A percentile compares a stretch with the other conserved stretches of the same genome.
Evolutionary conservation across 75 land plant genomes (phyloP).

Genomic region (Isoetes taiwanensis): DNA sequence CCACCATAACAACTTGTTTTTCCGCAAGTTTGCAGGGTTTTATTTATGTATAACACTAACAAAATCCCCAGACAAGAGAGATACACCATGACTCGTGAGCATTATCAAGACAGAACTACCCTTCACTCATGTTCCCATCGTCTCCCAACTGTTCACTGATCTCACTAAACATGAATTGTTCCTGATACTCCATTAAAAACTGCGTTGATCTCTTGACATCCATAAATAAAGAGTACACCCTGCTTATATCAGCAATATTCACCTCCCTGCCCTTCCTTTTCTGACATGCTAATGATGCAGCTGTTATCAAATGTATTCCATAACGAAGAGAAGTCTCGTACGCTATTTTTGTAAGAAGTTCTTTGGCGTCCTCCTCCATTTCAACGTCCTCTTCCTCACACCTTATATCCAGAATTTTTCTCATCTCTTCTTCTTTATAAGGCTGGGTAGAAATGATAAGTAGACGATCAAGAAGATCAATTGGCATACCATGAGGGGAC

Average conservation of each 20-base stretch:
- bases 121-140: not conserved
- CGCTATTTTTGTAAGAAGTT: constrained; percentile 65
- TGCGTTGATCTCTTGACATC: constrained; percentile 94
- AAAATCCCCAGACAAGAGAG: no score
- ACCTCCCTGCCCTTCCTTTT: constrained; percentile 78
- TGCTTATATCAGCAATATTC: constrained; percentile 65
- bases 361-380: constrained; percentile 79
- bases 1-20: no score
- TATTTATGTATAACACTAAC: no score
- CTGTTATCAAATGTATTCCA: constrained; percentile 73
- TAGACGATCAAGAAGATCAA: constrained; percentile 79
- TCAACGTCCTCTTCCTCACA: constrained; percentile 90
- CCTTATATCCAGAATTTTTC: constrained; percentile 61
- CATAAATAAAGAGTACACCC: constrained; percentile 66
- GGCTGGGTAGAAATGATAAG: constrained; percentile 77
- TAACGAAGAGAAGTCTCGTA: constrained; percentile 70
- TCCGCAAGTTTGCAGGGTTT: no score
- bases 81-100: no score
- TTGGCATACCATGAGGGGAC: constrained; percentile 89
- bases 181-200: constrained; percentile 89
- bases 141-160: no score
- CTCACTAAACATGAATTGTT: constrained; percentile 79
- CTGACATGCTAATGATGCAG: constrained; percentile 71
- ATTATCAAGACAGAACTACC: no score
- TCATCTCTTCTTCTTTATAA: constrained; percentile 30